Evolutionary conservation across 192 early-diverging fungal species (phyloP).

Genomic region (Podila clonocystis): DNA sequence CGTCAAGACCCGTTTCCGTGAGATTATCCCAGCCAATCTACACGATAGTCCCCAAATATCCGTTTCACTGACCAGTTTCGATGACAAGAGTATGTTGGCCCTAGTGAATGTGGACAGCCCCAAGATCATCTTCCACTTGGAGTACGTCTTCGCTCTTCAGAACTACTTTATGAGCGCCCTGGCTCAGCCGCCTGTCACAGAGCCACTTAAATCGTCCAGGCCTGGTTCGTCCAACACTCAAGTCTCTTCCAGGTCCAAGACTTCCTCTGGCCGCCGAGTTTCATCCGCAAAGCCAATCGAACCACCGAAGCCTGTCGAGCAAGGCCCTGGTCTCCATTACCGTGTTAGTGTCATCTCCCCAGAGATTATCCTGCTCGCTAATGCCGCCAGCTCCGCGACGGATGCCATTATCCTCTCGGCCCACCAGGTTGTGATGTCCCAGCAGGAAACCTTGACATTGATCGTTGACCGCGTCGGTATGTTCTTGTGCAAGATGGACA

Average conservation of each 20-base stretch:
- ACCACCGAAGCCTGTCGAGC: slow-evolving; percentile 30
- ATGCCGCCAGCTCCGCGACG: slow-evolving; percentile 71
- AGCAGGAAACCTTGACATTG: slow-evolving; percentile 79
- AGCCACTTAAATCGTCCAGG: background rate
- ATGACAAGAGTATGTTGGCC: slow-evolving; percentile 62
- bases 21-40: slow-evolving; percentile 80
- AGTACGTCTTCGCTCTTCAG: slow-evolving; percentile 83
- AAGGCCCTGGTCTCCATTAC: slow-evolving; percentile 67
- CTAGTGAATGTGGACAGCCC: slow-evolving; percentile 85
- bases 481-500: slow-evolving; percentile 91
- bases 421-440: slow-evolving; percentile 81
- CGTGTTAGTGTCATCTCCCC: slow-evolving; percentile 81
- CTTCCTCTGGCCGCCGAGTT: slow-evolving; percentile 9
- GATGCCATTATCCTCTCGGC: slow-evolving; percentile 92
- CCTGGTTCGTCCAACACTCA: slow-evolving; percentile 9
- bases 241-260: slow-evolving; percentile 3
- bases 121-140: slow-evolving; percentile 85
- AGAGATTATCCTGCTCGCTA: slow-evolving; percentile 87
- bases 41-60: slow-evolving; percentile 71
- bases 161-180: slow-evolving; percentile 81
- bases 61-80: slow-evolving; percentile 50
- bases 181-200: slow-evolving; percentile 12
- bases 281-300: slow-evolving; percentile 17
- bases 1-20: slow-evolving; percentile 80
- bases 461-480: slow-evolving; percentile 87